Evolutionary conservation across 2,329 filamentous ascomycete genomes (phyloP).

Genomic region (Ascochyta clinopodiicola): DNA sequence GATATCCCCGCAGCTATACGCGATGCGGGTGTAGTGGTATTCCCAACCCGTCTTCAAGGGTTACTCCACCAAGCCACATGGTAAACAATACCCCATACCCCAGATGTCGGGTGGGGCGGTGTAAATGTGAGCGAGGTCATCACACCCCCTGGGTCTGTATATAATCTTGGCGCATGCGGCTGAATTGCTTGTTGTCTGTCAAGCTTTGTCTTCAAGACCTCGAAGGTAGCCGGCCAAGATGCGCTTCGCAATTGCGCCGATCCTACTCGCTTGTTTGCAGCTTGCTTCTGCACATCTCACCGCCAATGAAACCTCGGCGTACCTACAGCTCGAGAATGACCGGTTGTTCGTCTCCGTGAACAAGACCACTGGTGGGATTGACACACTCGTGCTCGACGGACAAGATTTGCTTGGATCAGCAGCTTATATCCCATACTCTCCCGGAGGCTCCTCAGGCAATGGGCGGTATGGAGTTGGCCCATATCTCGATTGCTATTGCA

Average conservation of each 20-base stretch:
- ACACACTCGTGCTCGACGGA: background rate
- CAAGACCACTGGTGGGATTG: constrained; percentile 1
- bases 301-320: constrained; percentile 13
- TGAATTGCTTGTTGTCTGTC: background rate
- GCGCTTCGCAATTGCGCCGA: background rate
- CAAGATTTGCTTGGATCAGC: constrained; percentile 4
- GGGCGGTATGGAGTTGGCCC: constrained; percentile 48
- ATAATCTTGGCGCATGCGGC: constrained; percentile 3
- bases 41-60: background rate
- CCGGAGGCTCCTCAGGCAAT: constrained; percentile 12
- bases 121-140: background rate
- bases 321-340: constrained; percentile 14
- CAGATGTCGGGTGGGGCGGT: background rate
- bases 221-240: background rate
- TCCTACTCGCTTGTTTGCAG: background rate
- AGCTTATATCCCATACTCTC: constrained; percentile 12
- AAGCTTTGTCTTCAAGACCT: background rate
- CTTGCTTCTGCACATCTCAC: constrained; percentile 1
- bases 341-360: constrained; percentile 9
- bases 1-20: constrained; percentile 1
- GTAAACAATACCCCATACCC: constrained; percentile 2
- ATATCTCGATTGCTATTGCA: constrained; percentile 70
- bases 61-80: background rate
- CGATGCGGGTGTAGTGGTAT: background rate
- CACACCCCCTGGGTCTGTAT: background rate